Conservation (phyloP, 257 asterid species). For the Solanum sejunctum region DNA sequence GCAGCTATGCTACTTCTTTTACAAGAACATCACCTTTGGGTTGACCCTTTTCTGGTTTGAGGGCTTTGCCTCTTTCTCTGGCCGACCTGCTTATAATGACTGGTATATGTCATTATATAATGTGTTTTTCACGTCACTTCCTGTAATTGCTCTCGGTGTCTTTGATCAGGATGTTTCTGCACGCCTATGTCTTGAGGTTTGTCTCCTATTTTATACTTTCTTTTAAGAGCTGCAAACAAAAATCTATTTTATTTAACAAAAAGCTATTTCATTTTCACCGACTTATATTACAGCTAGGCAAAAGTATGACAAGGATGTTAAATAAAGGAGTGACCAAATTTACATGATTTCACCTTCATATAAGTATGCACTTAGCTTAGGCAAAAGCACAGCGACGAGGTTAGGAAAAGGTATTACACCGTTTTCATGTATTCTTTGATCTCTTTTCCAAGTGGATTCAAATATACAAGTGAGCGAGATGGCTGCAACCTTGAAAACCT, state of each 20-base stretch:
- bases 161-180: conserved; percentile 93
- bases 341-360: background rate
- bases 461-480: background rate
- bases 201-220: background rate
- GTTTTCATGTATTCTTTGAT: background rate
- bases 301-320: background rate
- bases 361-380: background rate
- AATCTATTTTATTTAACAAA: background rate
- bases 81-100: conserved; percentile 87
- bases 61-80: conserved; percentile 90
- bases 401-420: background rate
- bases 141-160: conserved; percentile 91
- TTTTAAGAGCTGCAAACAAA: background rate
- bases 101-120: conserved; percentile 93
- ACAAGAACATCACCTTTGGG: conserved; percentile 90
- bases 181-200: conserved; percentile 68
- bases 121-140: conserved; percentile 90
- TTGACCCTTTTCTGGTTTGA: conserved; percentile 93
- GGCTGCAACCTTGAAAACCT: background rate
- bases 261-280: background rate
- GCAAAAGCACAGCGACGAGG: background rate
- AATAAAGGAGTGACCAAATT: background rate
- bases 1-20: conserved; percentile 96
- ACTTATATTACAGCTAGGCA: background rate
- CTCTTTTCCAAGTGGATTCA: background rate